Evolutionary conservation across 441 rosid genomes (phyloP).

Genomic region (Mallotus japonicus): DNA sequence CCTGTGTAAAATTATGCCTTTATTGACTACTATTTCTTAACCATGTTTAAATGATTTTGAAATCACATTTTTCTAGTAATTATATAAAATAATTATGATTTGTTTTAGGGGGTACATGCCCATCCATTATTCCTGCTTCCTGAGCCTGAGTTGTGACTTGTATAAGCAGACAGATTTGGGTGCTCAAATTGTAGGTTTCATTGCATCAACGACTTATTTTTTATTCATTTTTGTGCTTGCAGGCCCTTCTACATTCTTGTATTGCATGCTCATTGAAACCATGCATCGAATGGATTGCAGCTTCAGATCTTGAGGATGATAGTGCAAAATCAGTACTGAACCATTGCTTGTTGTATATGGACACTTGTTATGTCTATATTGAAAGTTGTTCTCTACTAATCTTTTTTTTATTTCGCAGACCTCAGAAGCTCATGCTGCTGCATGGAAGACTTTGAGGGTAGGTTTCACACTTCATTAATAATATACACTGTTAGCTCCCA

Average conservation of each 20-base stretch:
- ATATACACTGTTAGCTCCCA: not conserved
- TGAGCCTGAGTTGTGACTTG: not conserved
- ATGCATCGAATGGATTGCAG: conserved; percentile 81
- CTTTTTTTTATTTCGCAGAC: conserved; percentile 27
- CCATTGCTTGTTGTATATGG: conserved; percentile 16
- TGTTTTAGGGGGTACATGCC: not conserved
- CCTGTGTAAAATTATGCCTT: conserved; percentile 1
- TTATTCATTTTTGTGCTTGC: conserved; percentile 26
- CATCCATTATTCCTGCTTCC: not conserved
- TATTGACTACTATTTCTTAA: not conserved
- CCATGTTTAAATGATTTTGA: conserved; percentile 2
- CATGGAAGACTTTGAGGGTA: conserved; percentile 47
- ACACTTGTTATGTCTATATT: not conserved
- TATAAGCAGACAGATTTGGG: conserved; percentile 13
- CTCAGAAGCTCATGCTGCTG: conserved; percentile 39
- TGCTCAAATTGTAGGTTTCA: conserved; percentile 16
- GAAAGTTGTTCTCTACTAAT: conserved; percentile 9
- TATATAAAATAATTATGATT: not conserved
- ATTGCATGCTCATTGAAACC: conserved; percentile 64
- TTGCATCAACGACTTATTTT: conserved; percentile 14
- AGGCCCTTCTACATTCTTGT: conserved; percentile 95
- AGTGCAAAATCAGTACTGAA: conserved; percentile 48
- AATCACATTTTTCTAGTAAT: not conserved
- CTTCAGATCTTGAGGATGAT: conserved; percentile 76
- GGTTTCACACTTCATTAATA: not conserved